Conservation (phyloP, 2,329 filamentous ascomycete species). For the Colletotrichum kahawae region DNA sequence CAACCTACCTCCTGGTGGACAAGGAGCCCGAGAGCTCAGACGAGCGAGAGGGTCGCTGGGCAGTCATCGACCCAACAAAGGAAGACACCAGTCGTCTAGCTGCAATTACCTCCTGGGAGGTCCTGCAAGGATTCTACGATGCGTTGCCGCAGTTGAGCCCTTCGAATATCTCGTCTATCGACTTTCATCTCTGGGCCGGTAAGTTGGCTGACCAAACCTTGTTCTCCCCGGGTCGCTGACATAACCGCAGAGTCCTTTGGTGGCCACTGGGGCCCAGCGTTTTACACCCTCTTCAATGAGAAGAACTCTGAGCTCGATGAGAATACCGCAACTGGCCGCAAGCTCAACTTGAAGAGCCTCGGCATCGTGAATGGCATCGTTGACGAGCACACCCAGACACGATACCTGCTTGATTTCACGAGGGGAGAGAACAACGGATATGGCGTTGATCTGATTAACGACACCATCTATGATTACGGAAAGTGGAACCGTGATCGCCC, state of each 20-base stretch:
- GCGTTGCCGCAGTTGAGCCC: neutral
- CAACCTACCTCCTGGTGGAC: neutral
- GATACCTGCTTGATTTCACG: neutral
- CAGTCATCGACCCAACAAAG: neutral
- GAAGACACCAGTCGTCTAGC: neutral
- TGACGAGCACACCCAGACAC: neutral
- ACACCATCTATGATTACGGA: conserved; percentile 1
- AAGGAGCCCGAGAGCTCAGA: neutral
- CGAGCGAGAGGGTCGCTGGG: neutral
- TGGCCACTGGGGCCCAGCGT: neutral
- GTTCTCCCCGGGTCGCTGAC: neutral
- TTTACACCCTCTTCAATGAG: neutral
- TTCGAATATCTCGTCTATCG: neutral
- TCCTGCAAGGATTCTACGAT: neutral
- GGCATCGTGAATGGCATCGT: conserved; percentile 33
- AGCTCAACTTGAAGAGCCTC: neutral
- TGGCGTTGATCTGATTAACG: neutral
- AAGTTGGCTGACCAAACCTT: neutral
- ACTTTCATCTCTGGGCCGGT: conserved; percentile 1
- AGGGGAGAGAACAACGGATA: neutral
- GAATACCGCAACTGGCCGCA: neutral
- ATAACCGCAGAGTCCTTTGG: neutral
- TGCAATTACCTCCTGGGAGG: conserved; percentile 5
- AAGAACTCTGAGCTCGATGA: neutral
- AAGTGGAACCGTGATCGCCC: conserved; percentile 5